Conservation (phyloP, 345 rosid species). For the Eucalyptus coolabah region DNA sequence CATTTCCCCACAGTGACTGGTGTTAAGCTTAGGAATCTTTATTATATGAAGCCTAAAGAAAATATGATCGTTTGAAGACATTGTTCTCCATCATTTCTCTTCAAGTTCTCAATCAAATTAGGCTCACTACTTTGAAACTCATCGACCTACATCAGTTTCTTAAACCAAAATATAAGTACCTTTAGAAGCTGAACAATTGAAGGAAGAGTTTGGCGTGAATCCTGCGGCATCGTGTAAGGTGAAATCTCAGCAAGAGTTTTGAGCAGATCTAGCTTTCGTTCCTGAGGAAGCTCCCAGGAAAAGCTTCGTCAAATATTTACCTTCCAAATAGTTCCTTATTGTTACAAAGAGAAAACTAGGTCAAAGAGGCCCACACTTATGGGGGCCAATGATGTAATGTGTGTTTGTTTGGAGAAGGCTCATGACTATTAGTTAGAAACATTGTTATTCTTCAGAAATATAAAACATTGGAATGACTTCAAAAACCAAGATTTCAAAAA, state of each 20-base stretch:
- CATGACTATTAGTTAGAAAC: neutral
- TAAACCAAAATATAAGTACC: constrained; percentile 17
- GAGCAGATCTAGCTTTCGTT: constrained; percentile 90
- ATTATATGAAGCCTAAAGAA: neutral
- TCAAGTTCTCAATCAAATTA: neutral
- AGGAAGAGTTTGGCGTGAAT: constrained; percentile 92
- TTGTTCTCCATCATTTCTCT: neutral
- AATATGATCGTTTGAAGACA: neutral
- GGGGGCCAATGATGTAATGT: neutral
- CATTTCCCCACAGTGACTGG: neutral
- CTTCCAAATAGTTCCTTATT: neutral
- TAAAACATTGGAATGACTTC: neutral
- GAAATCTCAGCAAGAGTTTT: constrained; percentile 93
- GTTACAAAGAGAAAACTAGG: neutral
- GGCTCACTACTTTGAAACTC: neutral
- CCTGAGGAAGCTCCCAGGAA: constrained; percentile 78
- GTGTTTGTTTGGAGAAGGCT: neutral
- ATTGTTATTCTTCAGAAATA: neutral
- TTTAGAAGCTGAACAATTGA: constrained; percentile 77
- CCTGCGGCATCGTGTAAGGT: constrained; percentile 81
- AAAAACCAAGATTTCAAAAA: neutral
- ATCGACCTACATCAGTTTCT: neutral
- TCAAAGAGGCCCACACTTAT: neutral
- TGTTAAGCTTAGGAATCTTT: neutral
- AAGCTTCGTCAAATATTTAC: neutral